Percentiles rank a stretch among this genome's conserved stretches.
Evolutionary conservation across 495 filamentous ascomycete genomes (phyloP).

Genomic region (Daldinia vernicosa): DNA sequence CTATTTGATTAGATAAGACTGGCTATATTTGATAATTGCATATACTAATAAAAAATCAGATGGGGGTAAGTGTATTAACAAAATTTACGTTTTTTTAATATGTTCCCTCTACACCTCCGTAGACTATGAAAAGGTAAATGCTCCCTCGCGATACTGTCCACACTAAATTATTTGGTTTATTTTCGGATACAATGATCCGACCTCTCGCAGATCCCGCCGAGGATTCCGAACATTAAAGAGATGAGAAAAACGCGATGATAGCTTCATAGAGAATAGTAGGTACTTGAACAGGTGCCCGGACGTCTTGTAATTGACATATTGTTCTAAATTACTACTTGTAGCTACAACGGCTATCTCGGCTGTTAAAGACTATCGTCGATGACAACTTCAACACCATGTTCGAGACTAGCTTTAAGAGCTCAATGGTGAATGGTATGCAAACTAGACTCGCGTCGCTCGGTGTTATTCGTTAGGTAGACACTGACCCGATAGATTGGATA

Average conservation of each 20-base stretch:
- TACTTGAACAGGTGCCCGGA: too few relatives aligned
- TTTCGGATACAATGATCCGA: neutral
- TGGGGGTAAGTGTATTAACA: too few relatives aligned
- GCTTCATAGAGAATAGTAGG: too few relatives aligned
- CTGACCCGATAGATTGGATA: constrained; percentile 15
- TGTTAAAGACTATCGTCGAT: neutral
- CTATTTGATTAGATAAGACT: too few relatives aligned
- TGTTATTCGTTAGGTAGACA: neutral
- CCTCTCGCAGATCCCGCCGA: neutral
- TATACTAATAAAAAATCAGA: too few relatives aligned
- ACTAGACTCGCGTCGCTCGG: neutral
- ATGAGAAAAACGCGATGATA: neutral
- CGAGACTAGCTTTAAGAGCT: neutral
- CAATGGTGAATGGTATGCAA: neutral
- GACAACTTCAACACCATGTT: neutral
- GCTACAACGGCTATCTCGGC: neutral
- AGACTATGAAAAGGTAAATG: neutral
- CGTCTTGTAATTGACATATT: too few relatives aligned
- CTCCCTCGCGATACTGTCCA: neutral
- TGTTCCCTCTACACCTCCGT: too few relatives aligned
- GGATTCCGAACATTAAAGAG: neutral
- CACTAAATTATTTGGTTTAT: neutral
- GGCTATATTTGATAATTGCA: too few relatives aligned
- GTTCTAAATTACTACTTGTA: neutral
- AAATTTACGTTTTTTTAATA: too few relatives aligned